Conservation (phyloP, 257 asterid species). For the Solanum virginianum region DNA sequence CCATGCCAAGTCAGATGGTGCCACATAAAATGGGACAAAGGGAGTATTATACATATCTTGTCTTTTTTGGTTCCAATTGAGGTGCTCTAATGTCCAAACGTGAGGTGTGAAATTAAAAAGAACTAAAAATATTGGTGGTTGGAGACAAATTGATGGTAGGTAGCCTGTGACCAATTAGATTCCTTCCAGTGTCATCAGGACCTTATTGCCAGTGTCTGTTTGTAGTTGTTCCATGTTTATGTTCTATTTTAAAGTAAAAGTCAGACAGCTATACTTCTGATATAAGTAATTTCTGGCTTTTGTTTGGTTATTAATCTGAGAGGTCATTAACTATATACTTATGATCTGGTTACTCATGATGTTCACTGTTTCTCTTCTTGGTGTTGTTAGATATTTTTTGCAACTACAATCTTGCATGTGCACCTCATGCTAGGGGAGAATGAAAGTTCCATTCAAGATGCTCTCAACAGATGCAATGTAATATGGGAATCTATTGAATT, state of each 20-base stretch:
- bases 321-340: background rate
- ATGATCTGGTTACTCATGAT: background rate
- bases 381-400: constrained; percentile 75
- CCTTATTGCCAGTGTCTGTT: background rate
- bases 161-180: background rate
- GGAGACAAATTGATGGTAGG: background rate
- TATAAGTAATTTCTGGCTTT: background rate
- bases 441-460: constrained; percentile 64
- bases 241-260: background rate
- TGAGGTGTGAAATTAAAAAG: background rate
- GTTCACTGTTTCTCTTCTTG: constrained; percentile 17
- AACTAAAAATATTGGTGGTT: background rate
- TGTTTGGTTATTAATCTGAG: background rate
- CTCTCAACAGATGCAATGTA: constrained; percentile 57
- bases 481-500: constrained; percentile 78
- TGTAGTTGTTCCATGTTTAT: background rate
- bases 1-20: too few species aligned
- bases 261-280: background rate
- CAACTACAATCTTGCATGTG: constrained; percentile 83
- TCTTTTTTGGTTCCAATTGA: background rate
- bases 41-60: background rate
- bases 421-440: constrained; percentile 82
- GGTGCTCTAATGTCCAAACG: background rate
- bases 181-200: background rate
- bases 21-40: too few species aligned